Conservation (phyloP, 1,284 basidiomycete species). For the Exobasidium rhododendri region DNA sequence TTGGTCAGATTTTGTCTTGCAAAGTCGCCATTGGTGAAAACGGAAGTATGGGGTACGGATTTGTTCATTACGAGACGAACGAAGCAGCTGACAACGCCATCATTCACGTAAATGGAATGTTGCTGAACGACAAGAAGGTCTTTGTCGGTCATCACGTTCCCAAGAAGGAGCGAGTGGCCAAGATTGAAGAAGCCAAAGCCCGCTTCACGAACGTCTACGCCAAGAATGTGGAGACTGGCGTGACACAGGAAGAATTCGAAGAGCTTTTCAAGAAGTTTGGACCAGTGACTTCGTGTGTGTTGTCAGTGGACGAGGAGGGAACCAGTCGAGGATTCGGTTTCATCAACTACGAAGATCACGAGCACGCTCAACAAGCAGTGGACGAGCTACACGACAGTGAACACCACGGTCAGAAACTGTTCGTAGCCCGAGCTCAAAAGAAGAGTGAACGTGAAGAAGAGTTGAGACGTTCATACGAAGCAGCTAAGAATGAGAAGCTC, state of each 20-base stretch:
- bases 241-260: slow-evolving; percentile 82
- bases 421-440: slow-evolving; percentile 96
- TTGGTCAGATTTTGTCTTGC: slow-evolving; percentile 98
- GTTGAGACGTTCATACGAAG: slow-evolving; percentile 85
- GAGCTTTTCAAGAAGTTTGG: slow-evolving; percentile 79
- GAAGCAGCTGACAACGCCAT: slow-evolving; percentile 88
- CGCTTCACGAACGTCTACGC: slow-evolving; percentile 98
- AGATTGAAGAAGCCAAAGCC: slow-evolving; percentile 93
- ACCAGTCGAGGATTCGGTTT: slow-evolving; percentile 95
- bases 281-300: slow-evolving; percentile 81
- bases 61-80: slow-evolving; percentile 97
- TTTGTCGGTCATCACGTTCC: slow-evolving; percentile 97
- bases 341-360: slow-evolving; percentile 92
- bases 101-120: slow-evolving; percentile 98
- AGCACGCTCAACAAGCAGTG: slow-evolving; percentile 85
- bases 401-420: slow-evolving; percentile 82
- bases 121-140: slow-evolving; percentile 83
- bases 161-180: slow-evolving; percentile 76
- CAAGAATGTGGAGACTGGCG: slow-evolving; percentile 89
- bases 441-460: slow-evolving; percentile 98
- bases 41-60: slow-evolving; percentile 68
- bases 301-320: slow-evolving; percentile 72
- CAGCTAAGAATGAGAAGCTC: slow-evolving; percentile 92
- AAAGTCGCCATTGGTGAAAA: slow-evolving; percentile 72
- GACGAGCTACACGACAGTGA: slow-evolving; percentile 87